Base-by-base conservation (phyloP, 257 asterid species). In the Mentha longifolia region DNA sequence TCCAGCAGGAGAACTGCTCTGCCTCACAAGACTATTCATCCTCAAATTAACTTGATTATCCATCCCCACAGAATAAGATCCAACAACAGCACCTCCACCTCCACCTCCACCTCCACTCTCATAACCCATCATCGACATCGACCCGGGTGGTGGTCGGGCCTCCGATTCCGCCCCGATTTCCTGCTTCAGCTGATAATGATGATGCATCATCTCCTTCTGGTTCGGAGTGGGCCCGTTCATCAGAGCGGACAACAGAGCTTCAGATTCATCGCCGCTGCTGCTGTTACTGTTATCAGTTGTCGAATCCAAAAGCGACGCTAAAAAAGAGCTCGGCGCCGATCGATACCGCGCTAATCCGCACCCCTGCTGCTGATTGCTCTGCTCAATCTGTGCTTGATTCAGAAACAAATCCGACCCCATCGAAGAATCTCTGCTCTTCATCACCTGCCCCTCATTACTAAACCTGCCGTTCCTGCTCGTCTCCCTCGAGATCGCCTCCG, bases 1-100 rank as follows among this genome's bases (percentile, higher is more conserved):
- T 15, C 95, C 98, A 80, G 97, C 89, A 17, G 98, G 98, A 52
- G 98, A 90, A 58, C 95, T 90, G 68, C 86, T 92, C 58, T 90
- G 98, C 76, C 95, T 85, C 47, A 79, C 67, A 65, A 92, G 97
- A 88, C 70, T 82, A 78, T 25, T 67, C 25, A 64, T 65, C 71
- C 74, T 63, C 52, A 16, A 56, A 74, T 75, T 74, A 54, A 70
- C 74, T 6, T 70, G 87, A 76, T 62, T 79, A 61, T 83, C 95
- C 79, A 81, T 61, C 17, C 89, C 90, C 45, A 84, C 73, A 2
- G 84, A 73, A 70, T 82, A 85, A 68, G 92, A 84, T 71, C 96
- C 95, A 41, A 76, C 85, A 57, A 80, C 46, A 28, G 79, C 67
- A 7, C 88, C 91, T 7, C 86, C 84, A 28, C 87, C 89, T 3